A percentile compares a stretch with the other conserved stretches of the same genome.
phyloP scores from a whole-genome alignment of 257 asterid genomes.

The Ilex asprella region DNA sequence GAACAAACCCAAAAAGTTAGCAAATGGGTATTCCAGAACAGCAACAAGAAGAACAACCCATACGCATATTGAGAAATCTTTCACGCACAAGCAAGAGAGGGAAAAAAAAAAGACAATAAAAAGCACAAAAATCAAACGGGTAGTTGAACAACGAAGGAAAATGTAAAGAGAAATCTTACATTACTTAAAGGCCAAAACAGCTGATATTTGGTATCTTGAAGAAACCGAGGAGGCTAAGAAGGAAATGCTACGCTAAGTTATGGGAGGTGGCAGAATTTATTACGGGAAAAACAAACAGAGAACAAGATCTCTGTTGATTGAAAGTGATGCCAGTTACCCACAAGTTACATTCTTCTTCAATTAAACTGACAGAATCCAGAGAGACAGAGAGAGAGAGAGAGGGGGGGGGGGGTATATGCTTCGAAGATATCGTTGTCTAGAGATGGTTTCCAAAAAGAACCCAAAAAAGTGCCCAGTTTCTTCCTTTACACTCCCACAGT shows the following conservation, averaged over 20 bases:
- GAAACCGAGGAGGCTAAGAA: conserved; percentile 21
- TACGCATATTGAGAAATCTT: conserved; percentile 6
- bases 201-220: not conserved
- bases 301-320: conserved; percentile 12
- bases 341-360: not conserved
- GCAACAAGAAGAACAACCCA: not conserved
- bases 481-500: not conserved
- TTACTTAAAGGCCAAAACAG: conserved; percentile 13
- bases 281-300: conserved; percentile 26
- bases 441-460: not conserved
- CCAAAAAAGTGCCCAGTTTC: not conserved
- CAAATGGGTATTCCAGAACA: not conserved
- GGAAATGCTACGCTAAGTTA: conserved; percentile 3
- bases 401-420: not conserved
- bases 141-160: not conserved
- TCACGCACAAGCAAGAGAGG: conserved; percentile 17
- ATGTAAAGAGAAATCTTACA: conserved; percentile 14
- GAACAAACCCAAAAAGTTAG: not conserved
- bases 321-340: not conserved
- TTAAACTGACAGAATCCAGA: not conserved
- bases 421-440: not conserved
- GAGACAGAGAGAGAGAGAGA: not conserved
- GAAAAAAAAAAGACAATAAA: not conserved
- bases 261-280: conserved; percentile 3
- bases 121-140: not conserved